These are phyloP conservation scores for Suillus weaverae DNA, from an alignment of 768 basidiomycete genomes.

Conservation along the genomic window DNA sequence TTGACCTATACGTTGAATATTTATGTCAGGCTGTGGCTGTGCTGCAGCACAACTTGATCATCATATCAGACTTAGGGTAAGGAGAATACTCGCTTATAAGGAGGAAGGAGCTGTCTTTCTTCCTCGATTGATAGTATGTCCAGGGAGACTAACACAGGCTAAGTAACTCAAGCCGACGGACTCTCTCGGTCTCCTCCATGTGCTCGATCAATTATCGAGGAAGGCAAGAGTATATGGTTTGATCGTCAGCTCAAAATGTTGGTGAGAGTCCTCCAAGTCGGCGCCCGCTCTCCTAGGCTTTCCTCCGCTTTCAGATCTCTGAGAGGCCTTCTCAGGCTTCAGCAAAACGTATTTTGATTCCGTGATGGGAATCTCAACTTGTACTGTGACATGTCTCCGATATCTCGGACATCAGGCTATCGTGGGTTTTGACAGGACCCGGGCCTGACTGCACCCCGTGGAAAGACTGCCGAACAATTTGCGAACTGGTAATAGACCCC, in stretches of 20 bases:
- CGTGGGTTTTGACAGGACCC: no score
- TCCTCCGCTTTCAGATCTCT: background rate
- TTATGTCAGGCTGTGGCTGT: no score
- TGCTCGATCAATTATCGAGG: background rate
- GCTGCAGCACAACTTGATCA: no score
- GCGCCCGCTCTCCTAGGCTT: background rate
- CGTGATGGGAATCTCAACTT: background rate
- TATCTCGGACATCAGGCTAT: background rate
- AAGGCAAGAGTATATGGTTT: background rate
- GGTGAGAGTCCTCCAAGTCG: background rate
- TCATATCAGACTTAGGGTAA: no score
- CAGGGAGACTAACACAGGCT: background rate
- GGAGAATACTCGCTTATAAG: background rate
- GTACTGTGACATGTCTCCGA: background rate
- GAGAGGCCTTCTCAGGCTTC: background rate
- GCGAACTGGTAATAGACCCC: background rate
- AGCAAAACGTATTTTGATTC: background rate
- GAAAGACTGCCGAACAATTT: background rate
- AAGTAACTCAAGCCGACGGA: background rate
- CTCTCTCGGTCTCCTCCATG: background rate
- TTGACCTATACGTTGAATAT: background rate
- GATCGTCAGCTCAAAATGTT: background rate
- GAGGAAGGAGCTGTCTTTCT: background rate
- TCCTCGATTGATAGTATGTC: background rate
- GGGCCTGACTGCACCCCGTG: background rate